Evolutionary conservation across 2,329 filamentous ascomycete genomes (phyloP).

Genomic region (Penicillium oxalicum): DNA sequence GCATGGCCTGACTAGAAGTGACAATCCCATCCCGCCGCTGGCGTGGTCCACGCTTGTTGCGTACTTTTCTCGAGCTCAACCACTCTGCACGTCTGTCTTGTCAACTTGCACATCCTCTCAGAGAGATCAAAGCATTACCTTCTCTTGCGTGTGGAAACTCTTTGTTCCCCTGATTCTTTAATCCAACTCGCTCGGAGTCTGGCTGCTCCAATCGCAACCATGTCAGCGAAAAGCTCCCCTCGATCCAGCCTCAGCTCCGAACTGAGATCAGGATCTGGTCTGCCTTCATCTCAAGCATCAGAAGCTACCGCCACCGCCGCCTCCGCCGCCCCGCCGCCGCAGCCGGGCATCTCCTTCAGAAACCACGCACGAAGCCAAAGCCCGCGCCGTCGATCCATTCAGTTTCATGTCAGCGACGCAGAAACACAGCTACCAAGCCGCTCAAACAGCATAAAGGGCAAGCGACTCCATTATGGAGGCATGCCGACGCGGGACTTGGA

Average conservation of each 20-base stretch:
- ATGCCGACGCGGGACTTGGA: constrained; percentile 11
- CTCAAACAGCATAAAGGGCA: constrained; percentile 22
- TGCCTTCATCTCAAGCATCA: constrained; percentile 8
- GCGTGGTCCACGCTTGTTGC: constrained; percentile 5
- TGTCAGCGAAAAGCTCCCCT: constrained; percentile 17
- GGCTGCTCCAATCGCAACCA: constrained; percentile 4
- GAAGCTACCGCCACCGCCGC: too few species aligned
- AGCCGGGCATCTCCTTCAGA: constrained; percentile 19
- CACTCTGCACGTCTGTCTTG: too few species aligned
- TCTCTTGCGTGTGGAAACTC: neutral
- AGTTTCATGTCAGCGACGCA: constrained; percentile 31
- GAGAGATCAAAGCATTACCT: too few species aligned
- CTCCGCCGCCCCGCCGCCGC: constrained; percentile 12
- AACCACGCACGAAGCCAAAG: constrained; percentile 20
- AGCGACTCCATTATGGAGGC: constrained; percentile 21
- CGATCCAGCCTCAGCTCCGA: constrained; percentile 17
- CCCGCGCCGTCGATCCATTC: constrained; percentile 33
- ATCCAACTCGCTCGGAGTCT: neutral
- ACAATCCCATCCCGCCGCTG: constrained; percentile 9
- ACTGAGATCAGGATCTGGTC: constrained; percentile 8
- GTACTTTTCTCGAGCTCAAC: too few species aligned
- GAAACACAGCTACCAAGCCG: constrained; percentile 26
- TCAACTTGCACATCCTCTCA: too few species aligned
- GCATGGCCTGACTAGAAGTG: neutral
- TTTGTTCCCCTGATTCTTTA: neutral